Evolutionary conservation across 2,329 filamentous ascomycete species (phyloP).

Genomic region (Juglanconis juglandina): DNA sequence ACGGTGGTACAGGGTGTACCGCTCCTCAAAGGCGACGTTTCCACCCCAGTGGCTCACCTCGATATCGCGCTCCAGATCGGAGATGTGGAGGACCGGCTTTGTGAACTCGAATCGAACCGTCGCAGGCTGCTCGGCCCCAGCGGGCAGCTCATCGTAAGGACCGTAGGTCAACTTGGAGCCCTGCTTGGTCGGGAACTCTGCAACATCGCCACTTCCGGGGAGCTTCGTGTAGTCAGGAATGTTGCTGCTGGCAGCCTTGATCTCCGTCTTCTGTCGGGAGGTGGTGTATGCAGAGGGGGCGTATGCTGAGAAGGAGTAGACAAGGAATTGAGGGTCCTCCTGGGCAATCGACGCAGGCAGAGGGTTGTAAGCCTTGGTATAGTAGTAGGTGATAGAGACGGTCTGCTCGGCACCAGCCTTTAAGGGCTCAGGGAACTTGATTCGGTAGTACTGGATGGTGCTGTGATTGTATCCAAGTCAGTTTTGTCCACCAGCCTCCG

Average conservation of each 20-base stretch:
- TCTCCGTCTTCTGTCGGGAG: slow-evolving; percentile 91
- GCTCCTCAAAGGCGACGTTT: slow-evolving; percentile 91
- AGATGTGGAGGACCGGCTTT: slow-evolving; percentile 79
- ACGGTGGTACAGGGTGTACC: slow-evolving; percentile 82
- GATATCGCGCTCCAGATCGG: slow-evolving; percentile 79
- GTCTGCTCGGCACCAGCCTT: slow-evolving; percentile 76
- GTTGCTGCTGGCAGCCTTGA: slow-evolving; percentile 77
- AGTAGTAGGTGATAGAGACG: slow-evolving; percentile 79
- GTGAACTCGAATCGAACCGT: slow-evolving; percentile 92
- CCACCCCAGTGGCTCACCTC: slow-evolving; percentile 98
- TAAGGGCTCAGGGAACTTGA: slow-evolving; percentile 74
- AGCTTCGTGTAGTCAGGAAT: slow-evolving; percentile 84
- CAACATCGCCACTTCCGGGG: slow-evolving; percentile 58
- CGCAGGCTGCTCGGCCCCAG: slow-evolving; percentile 69
- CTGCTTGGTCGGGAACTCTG: slow-evolving; percentile 69
- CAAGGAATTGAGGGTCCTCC: slow-evolving; percentile 79
- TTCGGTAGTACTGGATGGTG: slow-evolving; percentile 76
- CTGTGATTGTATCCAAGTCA: slow-evolving; percentile 37
- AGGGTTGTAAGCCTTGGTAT: slow-evolving; percentile 74
- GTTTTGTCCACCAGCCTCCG: not conserved
- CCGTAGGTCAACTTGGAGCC: slow-evolving; percentile 87
- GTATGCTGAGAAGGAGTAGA: slow-evolving; percentile 83
- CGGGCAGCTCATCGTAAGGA: slow-evolving; percentile 78
- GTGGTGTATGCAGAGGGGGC: slow-evolving; percentile 79
- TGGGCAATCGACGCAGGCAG: slow-evolving; percentile 82